phyloP scores from a whole-genome alignment of 768 basidiomycete genomes.

The Boletus subcaerulescens region DNA sequence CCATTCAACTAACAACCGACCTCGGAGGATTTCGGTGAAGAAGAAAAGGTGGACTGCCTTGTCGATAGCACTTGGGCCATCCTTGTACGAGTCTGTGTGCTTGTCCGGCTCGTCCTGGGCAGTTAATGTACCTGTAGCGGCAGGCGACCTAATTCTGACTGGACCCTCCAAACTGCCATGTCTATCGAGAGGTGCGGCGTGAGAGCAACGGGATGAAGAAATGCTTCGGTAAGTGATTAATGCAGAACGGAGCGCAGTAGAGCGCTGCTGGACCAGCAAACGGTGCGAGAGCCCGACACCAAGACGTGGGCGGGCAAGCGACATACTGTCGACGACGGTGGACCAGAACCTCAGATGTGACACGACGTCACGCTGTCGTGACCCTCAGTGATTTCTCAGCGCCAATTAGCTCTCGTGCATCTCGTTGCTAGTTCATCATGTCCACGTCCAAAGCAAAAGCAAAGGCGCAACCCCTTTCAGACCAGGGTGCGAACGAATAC shows the following conservation, averaged over 20 bases:
- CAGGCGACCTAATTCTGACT: conserved; percentile 32
- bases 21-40: conserved; percentile 97
- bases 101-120: conserved; percentile 46
- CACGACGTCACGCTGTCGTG: conserved; percentile 24
- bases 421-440: conserved; percentile 32
- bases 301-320: conserved; percentile 52
- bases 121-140: conserved; percentile 31
- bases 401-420: conserved; percentile 27
- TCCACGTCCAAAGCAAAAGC: conserved; percentile 55
- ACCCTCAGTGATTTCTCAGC: conserved; percentile 11
- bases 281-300: conserved; percentile 52
- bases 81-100: conserved; percentile 65
- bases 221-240: conserved; percentile 45
- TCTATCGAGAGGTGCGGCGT: conserved; percentile 17
- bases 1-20: conserved; percentile 42
- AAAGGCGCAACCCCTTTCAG: conserved; percentile 56
- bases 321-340: conserved; percentile 40
- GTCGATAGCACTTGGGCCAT: conserved; percentile 87
- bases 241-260: conserved; percentile 32
- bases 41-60: conserved; percentile 97
- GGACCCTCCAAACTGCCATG: conserved; percentile 22
- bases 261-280: conserved; percentile 27
- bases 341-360: conserved; percentile 20
- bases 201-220: conserved; percentile 22
- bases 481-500: conserved; percentile 58